These are phyloP conservation scores for Zygoascus ofunaensis DNA, from an alignment of 805 yeast species.

Conservation along the genomic window DNA sequence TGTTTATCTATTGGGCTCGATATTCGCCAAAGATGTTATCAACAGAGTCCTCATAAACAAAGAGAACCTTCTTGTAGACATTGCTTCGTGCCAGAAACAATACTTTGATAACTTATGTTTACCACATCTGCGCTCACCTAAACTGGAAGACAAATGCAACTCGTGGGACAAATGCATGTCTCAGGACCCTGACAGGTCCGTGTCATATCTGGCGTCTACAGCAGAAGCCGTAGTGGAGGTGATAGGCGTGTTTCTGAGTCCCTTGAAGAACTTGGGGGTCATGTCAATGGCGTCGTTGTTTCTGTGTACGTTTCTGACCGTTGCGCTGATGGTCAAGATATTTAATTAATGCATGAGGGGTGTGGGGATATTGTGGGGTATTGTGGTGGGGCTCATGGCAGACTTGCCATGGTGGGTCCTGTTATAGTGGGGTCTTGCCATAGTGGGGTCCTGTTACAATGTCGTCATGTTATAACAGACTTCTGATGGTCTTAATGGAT, in stretches of 20 bases:
- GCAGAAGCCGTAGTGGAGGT: conserved; percentile 77
- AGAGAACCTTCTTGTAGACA: conserved; percentile 47
- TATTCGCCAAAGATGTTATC: conserved; percentile 55
- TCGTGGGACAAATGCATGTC: conserved; percentile 76
- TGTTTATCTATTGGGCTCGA: conserved; percentile 39
- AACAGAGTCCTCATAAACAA: conserved; percentile 51
- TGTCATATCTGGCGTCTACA: conserved; percentile 49
- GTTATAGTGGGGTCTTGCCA: too few species aligned
- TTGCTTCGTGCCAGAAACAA: conserved; percentile 55
- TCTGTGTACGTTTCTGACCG: background rate
- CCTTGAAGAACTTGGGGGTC: conserved; percentile 34
- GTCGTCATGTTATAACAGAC: too few species aligned
- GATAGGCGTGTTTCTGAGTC: conserved; percentile 59
- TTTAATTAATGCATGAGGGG: too few species aligned
- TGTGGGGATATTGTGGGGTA: too few species aligned
- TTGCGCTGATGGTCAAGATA: background rate
- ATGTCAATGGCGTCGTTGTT: conserved; percentile 24
- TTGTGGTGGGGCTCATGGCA: too few species aligned
- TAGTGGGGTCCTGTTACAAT: too few species aligned
- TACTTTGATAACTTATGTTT: conserved; percentile 62
- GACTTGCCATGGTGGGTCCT: too few species aligned
- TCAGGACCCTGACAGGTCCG: conserved; percentile 54
- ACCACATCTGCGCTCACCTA: conserved; percentile 55
- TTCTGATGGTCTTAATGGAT: too few species aligned
- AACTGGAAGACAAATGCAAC: conserved; percentile 57